Evolutionary conservation across 208 protist species (phyloP).

Genomic region (Lotmaria passim): DNA sequence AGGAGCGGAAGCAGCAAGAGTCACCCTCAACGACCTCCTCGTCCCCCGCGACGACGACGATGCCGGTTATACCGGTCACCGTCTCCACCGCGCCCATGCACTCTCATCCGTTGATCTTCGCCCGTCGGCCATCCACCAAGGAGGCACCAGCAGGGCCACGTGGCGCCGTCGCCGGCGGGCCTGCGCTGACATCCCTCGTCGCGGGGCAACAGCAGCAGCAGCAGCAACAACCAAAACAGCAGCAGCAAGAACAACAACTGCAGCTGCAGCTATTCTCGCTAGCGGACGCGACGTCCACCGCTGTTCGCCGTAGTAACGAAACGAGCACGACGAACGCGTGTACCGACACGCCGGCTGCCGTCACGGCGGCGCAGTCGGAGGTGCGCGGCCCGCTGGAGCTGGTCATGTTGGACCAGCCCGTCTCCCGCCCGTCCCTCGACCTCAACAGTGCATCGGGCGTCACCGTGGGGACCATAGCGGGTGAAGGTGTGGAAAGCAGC

Average conservation of each 20-base stretch:
- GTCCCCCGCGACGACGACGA: not conserved
- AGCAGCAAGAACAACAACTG: not conserved
- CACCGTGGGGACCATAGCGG: not conserved
- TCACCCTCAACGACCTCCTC: not conserved
- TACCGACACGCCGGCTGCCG: not conserved
- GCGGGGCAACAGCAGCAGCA: not conserved
- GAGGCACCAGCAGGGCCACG: not conserved
- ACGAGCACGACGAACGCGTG: not conserved
- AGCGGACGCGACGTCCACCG: no score
- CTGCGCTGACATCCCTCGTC: not conserved
- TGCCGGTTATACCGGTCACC: not conserved
- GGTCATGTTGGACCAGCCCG: not conserved
- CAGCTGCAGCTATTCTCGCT: not conserved
- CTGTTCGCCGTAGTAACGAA: not conserved
- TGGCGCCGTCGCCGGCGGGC: not conserved
- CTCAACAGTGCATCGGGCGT: not conserved
- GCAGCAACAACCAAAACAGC: not conserved
- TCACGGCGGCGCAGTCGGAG: not conserved
- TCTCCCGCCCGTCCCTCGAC: not conserved
- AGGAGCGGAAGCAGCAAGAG: slow-evolving; percentile 10
- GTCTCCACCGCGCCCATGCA: not conserved
- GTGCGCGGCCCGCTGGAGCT: not conserved
- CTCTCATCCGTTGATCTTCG: no score
- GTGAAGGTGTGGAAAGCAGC: no score
- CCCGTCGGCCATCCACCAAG: no score